Conservation (phyloP, 2,329 filamentous ascomycete genomes). For the Penicillium occitanis region DNA sequence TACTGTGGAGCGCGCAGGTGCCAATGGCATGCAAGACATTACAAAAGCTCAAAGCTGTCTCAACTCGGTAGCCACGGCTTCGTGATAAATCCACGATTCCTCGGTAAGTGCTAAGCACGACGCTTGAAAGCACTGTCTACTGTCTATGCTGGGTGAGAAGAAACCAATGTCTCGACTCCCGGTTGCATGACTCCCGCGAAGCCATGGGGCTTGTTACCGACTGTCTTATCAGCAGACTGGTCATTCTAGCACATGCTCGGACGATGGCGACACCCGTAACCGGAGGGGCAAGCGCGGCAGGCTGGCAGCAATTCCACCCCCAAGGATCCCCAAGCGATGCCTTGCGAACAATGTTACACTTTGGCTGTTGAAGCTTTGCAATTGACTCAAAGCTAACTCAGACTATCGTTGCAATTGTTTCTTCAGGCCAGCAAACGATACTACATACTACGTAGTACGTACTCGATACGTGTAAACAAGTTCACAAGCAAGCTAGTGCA, state of each 20-base stretch:
- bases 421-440: background rate
- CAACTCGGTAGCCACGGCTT: background rate
- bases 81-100: background rate
- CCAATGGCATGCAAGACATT: constrained; percentile 18
- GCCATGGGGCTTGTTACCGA: background rate
- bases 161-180: background rate
- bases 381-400: background rate
- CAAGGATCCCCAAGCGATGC: background rate
- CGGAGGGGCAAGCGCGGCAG: background rate
- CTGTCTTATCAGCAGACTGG: background rate
- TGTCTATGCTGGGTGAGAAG: background rate
- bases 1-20: constrained; percentile 7
- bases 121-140: background rate
- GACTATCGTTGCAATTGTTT: background rate
- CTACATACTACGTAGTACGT: background rate
- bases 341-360: background rate
- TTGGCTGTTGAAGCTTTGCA: background rate
- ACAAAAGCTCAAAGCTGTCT: constrained; percentile 15
- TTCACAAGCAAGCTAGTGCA: constrained; percentile 21
- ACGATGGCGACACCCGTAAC: background rate
- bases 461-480: background rate
- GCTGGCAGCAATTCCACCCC: background rate
- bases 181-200: background rate
- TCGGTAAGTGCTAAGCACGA: background rate
- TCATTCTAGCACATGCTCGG: constrained; percentile 4